Conservation (phyloP, 495 filamentous ascomycete genomes). For the Pseudevernia furfuracea region DNA sequence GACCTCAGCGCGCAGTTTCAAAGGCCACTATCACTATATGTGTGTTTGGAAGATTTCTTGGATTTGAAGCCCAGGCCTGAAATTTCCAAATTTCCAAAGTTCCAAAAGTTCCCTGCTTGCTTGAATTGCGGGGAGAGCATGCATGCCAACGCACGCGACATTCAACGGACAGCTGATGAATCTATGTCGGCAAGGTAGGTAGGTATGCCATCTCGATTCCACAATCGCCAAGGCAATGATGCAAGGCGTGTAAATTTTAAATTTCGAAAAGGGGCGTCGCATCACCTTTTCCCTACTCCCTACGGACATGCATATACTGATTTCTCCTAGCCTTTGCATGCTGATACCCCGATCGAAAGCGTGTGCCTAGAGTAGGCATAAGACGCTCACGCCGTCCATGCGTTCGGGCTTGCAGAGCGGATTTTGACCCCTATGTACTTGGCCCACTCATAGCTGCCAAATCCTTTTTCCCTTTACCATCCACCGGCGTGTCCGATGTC, state of each 20-base stretch:
- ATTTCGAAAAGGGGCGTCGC: neutral
- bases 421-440: no score
- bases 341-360: neutral
- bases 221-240: neutral
- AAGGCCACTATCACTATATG: neutral
- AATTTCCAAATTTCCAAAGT: neutral
- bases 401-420: neutral
- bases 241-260: no score
- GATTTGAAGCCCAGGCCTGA: neutral
- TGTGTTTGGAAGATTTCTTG: neutral
- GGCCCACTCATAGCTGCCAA: neutral
- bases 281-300: neutral
- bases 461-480: no score
- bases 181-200: no score
- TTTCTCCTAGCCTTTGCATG: neutral
- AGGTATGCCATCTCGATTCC: neutral
- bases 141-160: neutral
- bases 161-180: neutral
- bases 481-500: neutral
- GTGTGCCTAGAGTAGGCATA: neutral
- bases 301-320: neutral
- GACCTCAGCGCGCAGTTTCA: constrained; percentile 4
- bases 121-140: neutral
- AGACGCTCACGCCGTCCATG: neutral
- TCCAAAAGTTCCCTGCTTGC: neutral